Conservation (phyloP, 345 rosid species). For the Microthlaspi erraticum region DNA sequence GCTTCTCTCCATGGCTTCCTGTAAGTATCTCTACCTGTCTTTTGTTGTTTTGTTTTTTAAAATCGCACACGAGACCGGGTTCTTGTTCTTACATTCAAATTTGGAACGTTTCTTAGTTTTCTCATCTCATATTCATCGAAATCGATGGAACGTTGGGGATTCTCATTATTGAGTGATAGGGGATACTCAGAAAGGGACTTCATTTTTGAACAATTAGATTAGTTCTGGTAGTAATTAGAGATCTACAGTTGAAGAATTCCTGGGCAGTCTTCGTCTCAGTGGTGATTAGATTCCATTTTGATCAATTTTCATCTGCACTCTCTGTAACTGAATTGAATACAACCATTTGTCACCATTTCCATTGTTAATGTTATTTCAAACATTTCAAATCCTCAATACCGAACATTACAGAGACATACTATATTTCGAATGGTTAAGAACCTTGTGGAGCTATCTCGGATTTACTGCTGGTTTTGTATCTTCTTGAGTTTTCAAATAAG, state of each 20-base stretch:
- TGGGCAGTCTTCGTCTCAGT: background rate
- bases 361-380: background rate
- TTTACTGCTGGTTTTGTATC: background rate
- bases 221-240: conserved; percentile 9
- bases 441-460: conserved; percentile 4
- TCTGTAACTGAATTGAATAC: conserved; percentile 17
- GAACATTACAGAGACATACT: background rate
- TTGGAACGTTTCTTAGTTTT: conserved; percentile 11
- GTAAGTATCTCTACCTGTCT: conserved; percentile 40
- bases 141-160: conserved; percentile 1
- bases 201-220: conserved; percentile 26
- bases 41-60: background rate
- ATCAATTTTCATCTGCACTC: conserved; percentile 10
- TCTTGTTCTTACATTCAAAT: background rate
- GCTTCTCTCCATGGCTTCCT: conserved; percentile 47
- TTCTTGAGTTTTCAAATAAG: background rate
- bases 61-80: conserved; percentile 1
- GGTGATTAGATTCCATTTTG: conserved; percentile 3
- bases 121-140: background rate
- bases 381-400: background rate
- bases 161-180: conserved; percentile 6
- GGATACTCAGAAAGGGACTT: conserved; percentile 16
- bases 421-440: background rate
- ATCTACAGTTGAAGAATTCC: conserved; percentile 4
- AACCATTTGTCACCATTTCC: background rate